Base-by-base conservation (phyloP, 345 rosid species). In the Rubroshorea leprosula region DNA sequence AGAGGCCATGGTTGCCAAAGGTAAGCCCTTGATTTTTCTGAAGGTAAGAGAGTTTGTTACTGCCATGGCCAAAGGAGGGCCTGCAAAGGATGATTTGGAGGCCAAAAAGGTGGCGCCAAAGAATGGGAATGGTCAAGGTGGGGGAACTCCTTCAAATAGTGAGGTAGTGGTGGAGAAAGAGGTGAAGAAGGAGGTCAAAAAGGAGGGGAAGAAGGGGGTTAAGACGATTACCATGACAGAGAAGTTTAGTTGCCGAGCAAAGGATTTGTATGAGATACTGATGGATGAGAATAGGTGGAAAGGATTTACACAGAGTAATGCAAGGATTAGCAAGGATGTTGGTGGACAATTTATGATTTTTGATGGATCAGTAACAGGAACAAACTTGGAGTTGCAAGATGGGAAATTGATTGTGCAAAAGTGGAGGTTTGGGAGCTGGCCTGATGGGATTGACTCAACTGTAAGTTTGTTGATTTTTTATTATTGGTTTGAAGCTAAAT, bases 281-380 rank as follows among this genome's bases (percentile, higher is more conserved):
- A 87, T 90, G 95, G 99, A 94, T 59, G 99, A 90, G 79, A 87
- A 85, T 46, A 71, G 92, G 29, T 93, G 99, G 99, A 93, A 81
- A 58, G 99, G 99, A 8, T 93, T 93, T 46, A 85, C 96, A 0
- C 95, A 82, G 86, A 93, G 99, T 39, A 83, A 83, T 76, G 97
- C 97, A 5, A 82, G 60, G 80, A 93, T 93, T 26, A 78, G 96
- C 63, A 90, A 66, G 60, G 96, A 87, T 26, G 96, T 90, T 47
- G 88, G 92, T 18, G 97, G 99, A 5, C 78, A 74, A 49, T 72
- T 93, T 66, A 82, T 81, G 57, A 75, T 93, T 1, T 93, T 93
- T 25, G 99, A 93, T 78, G 99, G 99, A 22, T 87, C 97, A 0
- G 99, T 93, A 0, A 82, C 89, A 0, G 99, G 97, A 15, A 66